Conservation (phyloP, 2,329 filamentous ascomycete genomes). For the Dactylonectria estremocensis region DNA sequence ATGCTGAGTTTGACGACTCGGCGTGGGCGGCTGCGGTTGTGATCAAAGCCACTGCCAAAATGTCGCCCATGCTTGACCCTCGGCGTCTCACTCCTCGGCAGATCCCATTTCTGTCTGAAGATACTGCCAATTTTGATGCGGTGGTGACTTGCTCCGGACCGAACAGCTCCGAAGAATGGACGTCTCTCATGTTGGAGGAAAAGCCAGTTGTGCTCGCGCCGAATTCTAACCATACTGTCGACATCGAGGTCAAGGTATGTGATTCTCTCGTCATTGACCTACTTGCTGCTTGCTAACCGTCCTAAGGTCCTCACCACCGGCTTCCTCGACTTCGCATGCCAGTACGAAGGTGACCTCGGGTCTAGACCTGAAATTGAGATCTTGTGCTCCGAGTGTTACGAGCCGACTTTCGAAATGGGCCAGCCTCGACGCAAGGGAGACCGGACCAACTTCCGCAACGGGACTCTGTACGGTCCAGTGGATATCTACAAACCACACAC, state of each 20-base stretch:
- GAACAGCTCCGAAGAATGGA: slow-evolving; percentile 10
- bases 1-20: slow-evolving; percentile 19
- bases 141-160: slow-evolving; percentile 9
- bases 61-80: slow-evolving; percentile 25
- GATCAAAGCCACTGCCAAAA: slow-evolving; percentile 18
- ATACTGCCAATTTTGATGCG: slow-evolving; percentile 14
- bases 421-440: slow-evolving; percentile 18
- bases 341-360: background rate
- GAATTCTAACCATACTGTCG: slow-evolving; percentile 8
- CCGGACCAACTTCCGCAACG: slow-evolving; percentile 16
- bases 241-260: slow-evolving; percentile 25
- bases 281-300: background rate
- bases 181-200: slow-evolving; percentile 2
- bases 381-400: slow-evolving; percentile 23
- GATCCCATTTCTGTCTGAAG: slow-evolving; percentile 17
- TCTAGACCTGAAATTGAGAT: slow-evolving; percentile 1
- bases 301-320: slow-evolving; percentile 11
- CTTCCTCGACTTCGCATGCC: slow-evolving; percentile 17
- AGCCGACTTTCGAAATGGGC: slow-evolving; percentile 16
- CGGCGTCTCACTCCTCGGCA: slow-evolving; percentile 18
- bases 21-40: slow-evolving; percentile 2
- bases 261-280: background rate
- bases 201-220: background rate
- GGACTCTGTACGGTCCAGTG: slow-evolving; percentile 12
- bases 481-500: slow-evolving; percentile 5